phyloP scores from a whole-genome alignment of 371 early-diverging fungal species.

The Mortierella sp. region DNA sequence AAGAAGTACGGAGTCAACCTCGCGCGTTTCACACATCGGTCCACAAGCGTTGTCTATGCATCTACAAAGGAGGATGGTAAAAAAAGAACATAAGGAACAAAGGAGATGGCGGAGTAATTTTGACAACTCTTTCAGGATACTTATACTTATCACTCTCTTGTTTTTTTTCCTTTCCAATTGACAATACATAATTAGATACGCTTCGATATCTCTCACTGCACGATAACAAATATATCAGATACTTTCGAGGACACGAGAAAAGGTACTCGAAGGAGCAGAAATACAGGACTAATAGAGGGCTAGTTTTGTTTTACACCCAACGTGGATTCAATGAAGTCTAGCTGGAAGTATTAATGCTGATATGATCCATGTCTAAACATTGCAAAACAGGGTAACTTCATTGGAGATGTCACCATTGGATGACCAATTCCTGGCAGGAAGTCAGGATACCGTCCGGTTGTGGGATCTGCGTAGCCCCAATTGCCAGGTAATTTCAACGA shows the following conservation, averaged over 20 bases:
- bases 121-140: not conserved
- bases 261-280: slow-evolving; percentile 60
- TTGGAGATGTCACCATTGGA: slow-evolving; percentile 86
- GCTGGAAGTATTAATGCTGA: no score
- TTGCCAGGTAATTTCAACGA: slow-evolving; percentile 67
- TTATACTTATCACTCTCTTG: not conserved
- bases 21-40: slow-evolving; percentile 88
- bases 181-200: slow-evolving; percentile 72
- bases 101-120: no score
- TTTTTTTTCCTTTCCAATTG: not conserved
- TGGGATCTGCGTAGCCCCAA: slow-evolving; percentile 84
- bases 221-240: slow-evolving; percentile 93
- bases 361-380: not conserved
- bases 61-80: slow-evolving; percentile 95
- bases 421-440: slow-evolving; percentile 83
- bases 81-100: not conserved
- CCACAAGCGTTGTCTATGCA: slow-evolving; percentile 85
- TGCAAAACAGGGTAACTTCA: slow-evolving; percentile 69
- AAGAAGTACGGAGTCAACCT: slow-evolving; percentile 91
- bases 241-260: slow-evolving; percentile 90
- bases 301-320: no score
- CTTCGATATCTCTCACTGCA: slow-evolving; percentile 93
- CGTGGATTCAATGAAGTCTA: no score
- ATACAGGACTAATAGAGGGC: no score
- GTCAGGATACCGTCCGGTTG: slow-evolving; percentile 82